Base-by-base conservation (phyloP, 2,329 filamentous ascomycete species). In the Fusarium concolor region DNA sequence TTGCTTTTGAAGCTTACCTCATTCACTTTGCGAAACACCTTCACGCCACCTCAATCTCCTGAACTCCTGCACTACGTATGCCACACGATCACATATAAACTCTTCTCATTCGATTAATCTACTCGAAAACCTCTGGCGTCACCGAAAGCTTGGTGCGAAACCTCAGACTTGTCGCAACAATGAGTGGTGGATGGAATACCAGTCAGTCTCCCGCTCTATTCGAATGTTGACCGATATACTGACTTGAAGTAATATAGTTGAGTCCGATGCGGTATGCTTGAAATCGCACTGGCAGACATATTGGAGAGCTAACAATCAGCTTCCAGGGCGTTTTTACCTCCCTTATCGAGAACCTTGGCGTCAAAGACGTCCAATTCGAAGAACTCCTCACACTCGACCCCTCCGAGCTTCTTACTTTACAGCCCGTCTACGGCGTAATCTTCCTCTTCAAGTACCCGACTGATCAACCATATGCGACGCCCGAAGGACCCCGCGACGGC, bases 401-500 rank as follows among this genome's bases (percentile, higher is more conserved):
- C 9, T 88, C 92, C 52, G 86, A 87, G 58, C 86, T 96, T 14
- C 85, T 87, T 42, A 83, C 89, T 68, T 86, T 94, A 33, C 89
- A 91, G 72, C 92, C 92, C 18, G 86, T 97, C 53, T 96, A 97
- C 82, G 96, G 96, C 75, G 93, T 99, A 71, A 97, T 99, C 76
- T 99, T 99, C 81, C 92, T 99, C 79, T 99, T 99, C 89, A 98
- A 97, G 83, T 99, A 92, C 81, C 92, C 88, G 50, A 94, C 89
- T 64, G 89, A 92, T 76, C 87, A 80, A 63, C 87, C 84, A 73
- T 90, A 84, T 82, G 88, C 82, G 37, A 79, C 79, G 64, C 81
- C 85, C 41, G 85, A 88, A 57, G 86, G 86, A 43, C 94, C 94
- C 0, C 87, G 89, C 68, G 94, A 98, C 78, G 96, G 96, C 64